phyloP scores from a whole-genome alignment of 768 basidiomycete genomes.

The Pleurotus djamor region DNA sequence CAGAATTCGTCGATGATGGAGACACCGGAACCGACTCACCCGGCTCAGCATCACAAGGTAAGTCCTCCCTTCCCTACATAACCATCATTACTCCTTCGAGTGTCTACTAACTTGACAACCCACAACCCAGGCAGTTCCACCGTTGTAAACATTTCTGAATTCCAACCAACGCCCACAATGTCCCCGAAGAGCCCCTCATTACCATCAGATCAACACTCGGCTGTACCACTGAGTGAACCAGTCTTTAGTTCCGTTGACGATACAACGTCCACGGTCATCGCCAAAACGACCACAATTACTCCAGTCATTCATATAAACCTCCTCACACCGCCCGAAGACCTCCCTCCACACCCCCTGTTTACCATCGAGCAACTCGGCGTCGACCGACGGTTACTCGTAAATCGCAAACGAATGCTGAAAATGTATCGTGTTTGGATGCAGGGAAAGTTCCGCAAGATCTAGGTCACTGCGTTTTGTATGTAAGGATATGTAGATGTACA shows the following conservation, averaged over 20 bases:
- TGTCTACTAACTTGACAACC: no score
- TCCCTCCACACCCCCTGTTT: conserved; percentile 64
- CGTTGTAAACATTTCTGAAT: no score
- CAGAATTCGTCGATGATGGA: conserved; percentile 34
- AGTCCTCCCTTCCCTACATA: background rate
- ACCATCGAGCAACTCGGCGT: conserved; percentile 82
- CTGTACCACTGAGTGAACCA: no score
- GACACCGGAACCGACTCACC: conserved; percentile 15
- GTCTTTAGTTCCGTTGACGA: no score
- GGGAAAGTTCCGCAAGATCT: conserved; percentile 68
- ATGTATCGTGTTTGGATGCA: conserved; percentile 99
- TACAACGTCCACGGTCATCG: background rate
- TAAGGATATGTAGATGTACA: background rate
- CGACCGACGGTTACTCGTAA: conserved; percentile 88
- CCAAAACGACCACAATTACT: background rate
- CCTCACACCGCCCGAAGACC: conserved; percentile 23
- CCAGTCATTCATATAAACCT: conserved; percentile 35
- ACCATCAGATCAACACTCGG: no score
- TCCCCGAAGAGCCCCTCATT: no score
- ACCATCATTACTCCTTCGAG: background rate
- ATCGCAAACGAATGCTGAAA: conserved; percentile 90
- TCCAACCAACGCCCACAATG: no score
- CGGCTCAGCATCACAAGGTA: background rate
- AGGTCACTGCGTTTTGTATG: conserved; percentile 12
- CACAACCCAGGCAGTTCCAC: no score